Percentiles rank a stretch among this genome's conserved stretches.
Evolutionary conservation across 371 early-diverging fungal species (phyloP).

Genomic region (Mortierella sp.): DNA sequence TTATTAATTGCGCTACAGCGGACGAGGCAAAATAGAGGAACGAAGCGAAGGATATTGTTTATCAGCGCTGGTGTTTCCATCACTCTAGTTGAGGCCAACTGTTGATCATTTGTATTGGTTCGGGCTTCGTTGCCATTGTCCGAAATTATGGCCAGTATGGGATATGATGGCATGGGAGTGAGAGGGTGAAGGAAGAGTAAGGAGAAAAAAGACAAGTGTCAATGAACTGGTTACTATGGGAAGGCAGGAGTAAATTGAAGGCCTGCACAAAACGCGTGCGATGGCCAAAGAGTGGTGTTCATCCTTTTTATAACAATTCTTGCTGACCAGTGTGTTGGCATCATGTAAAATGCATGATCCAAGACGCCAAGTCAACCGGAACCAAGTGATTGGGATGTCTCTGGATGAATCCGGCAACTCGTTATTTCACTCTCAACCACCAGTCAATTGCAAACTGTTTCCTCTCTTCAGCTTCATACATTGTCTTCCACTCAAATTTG

Average conservation of each 20-base stretch:
- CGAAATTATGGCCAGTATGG: not conserved
- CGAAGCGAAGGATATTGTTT: constrained; percentile 4
- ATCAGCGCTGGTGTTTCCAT: constrained; percentile 15
- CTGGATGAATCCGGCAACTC: not conserved
- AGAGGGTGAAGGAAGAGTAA: constrained; percentile 1
- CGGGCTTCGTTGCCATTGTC: not conserved
- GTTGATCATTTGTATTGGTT: not conserved
- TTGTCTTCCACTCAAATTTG: not conserved
- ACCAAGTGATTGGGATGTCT: too few relatives aligned
- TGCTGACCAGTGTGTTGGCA: too few relatives aligned
- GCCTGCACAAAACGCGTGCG: not conserved
- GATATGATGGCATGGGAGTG: not conserved
- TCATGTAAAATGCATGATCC: not conserved
- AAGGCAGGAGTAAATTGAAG: too few relatives aligned
- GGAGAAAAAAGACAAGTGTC: not conserved
- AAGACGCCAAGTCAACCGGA: not conserved
- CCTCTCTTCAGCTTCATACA: not conserved
- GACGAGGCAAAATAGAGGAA: not conserved
- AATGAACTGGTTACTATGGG: not conserved
- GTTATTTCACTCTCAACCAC: not conserved
- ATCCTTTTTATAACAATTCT: too few relatives aligned
- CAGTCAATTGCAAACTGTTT: not conserved
- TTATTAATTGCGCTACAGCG: constrained; percentile 10
- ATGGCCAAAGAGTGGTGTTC: too few relatives aligned
- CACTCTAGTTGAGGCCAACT: not conserved